A percentile compares a stretch with the other conserved stretches of the same genome.
phyloP scores from a whole-genome alignment of 352 stramenopile genomes.

The Elongisporangium undulatum region DNA sequence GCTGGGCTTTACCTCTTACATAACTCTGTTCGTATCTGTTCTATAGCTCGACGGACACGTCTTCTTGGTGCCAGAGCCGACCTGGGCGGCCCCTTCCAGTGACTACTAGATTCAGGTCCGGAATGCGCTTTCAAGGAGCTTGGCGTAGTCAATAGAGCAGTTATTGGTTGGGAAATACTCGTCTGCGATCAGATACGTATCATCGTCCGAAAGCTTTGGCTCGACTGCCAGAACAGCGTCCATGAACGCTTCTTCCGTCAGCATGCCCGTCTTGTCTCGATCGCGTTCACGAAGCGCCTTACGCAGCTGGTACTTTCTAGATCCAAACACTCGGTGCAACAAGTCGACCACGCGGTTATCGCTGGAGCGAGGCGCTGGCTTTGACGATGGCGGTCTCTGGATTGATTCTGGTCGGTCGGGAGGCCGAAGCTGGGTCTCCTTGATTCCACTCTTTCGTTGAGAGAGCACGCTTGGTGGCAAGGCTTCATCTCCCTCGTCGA shows the following conservation, averaged over 20 bases:
- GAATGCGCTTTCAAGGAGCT: slow-evolving; percentile 69
- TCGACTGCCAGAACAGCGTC: slow-evolving; percentile 53
- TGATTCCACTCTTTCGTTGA: neutral
- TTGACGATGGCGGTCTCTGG: neutral
- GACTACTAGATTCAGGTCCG: slow-evolving; percentile 32
- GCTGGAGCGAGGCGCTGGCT: neutral
- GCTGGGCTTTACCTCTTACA: neutral
- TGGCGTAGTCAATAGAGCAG: slow-evolving; percentile 54
- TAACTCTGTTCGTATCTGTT: neutral
- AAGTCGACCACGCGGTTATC: slow-evolving; percentile 34
- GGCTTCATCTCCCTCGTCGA: neutral
- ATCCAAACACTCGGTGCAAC: slow-evolving; percentile 48
- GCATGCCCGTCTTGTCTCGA: slow-evolving; percentile 38
- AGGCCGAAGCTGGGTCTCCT: neutral
- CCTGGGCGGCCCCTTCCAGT: slow-evolving; percentile 44
- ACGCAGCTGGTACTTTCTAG: slow-evolving; percentile 65
- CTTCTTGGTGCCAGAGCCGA: slow-evolving; percentile 52
- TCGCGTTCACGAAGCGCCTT: slow-evolving; percentile 62
- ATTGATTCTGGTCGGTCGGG: neutral
- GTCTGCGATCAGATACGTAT: slow-evolving; percentile 69
- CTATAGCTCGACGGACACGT: slow-evolving; percentile 62
- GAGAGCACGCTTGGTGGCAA: neutral
- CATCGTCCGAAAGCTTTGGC: slow-evolving; percentile 57
- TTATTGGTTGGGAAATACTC: slow-evolving; percentile 77
- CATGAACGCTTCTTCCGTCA: slow-evolving; percentile 79